Evolutionary conservation across 225 moss, liverwort and hornwort species (phyloP).

Genomic region (Neckera pumila): DNA sequence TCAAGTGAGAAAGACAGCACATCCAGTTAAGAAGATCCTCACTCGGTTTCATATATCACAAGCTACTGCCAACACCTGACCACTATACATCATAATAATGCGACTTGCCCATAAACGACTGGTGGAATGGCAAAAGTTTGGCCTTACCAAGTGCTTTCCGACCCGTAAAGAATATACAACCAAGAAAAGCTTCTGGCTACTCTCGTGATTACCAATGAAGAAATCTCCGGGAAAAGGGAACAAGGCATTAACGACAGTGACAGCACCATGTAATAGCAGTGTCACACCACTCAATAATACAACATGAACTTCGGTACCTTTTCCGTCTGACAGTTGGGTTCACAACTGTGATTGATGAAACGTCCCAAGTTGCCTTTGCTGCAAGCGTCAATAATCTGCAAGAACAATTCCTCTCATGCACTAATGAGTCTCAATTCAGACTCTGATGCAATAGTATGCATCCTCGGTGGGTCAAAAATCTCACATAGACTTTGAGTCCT

Average conservation of each 20-base stretch:
- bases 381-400: constrained; percentile 93
- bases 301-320: constrained; percentile 38
- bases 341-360: constrained; percentile 93
- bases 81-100: neutral
- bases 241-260: neutral
- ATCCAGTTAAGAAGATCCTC: neutral
- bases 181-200: neutral
- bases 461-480: neutral
- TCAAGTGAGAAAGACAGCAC: neutral
- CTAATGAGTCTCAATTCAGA: neutral
- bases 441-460: neutral
- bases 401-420: neutral
- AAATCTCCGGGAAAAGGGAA: neutral
- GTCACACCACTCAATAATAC: neutral
- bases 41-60: neutral
- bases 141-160: neutral
- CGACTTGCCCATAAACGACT: neutral
- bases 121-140: neutral
- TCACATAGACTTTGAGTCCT: neutral
- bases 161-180: neutral
- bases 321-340: constrained; percentile 83
- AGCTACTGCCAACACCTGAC: neutral
- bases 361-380: constrained; percentile 84
- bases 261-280: neutral
- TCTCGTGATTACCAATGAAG: neutral